Evolutionary conservation across 768 basidiomycete genomes (phyloP).

Genomic region (Lyophyllum decastes): DNA sequence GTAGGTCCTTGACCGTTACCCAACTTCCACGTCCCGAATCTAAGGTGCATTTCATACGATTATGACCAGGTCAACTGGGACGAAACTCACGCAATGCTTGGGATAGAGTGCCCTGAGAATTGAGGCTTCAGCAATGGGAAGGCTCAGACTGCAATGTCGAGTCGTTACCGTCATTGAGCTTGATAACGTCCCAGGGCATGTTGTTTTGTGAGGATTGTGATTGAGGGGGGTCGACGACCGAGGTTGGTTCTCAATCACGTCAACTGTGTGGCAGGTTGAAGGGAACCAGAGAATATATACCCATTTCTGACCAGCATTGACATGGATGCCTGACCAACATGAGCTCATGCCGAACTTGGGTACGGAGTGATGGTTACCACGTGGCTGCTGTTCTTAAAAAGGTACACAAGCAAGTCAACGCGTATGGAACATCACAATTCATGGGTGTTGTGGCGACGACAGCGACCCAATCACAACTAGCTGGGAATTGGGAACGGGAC

Average conservation of each 20-base stretch:
- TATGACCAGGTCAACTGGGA: neutral
- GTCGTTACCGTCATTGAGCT: slow-evolving; percentile 59
- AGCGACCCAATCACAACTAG: too few species aligned
- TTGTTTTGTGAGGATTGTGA: slow-evolving; percentile 5
- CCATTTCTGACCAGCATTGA: neutral
- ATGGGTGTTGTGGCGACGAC: too few species aligned
- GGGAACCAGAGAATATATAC: neutral
- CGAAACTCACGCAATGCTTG: slow-evolving; percentile 42
- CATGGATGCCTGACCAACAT: too few species aligned
- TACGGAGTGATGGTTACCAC: neutral
- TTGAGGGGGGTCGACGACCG: neutral
- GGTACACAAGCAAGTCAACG: too few species aligned
- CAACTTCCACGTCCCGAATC: slow-evolving; percentile 67
- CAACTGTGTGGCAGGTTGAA: neutral
- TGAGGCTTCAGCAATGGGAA: neutral
- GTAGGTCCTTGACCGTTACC: slow-evolving; percentile 55
- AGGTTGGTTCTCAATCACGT: neutral
- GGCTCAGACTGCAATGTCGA: too few species aligned
- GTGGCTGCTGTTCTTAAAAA: neutral
- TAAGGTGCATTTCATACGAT: slow-evolving; percentile 5
- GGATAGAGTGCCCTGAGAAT: slow-evolving; percentile 48
- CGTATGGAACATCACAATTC: too few species aligned
- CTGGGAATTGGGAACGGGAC: too few species aligned
- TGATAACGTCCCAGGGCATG: slow-evolving; percentile 66
- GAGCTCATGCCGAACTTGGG: too few species aligned